Evolutionary conservation across 108 stramenopile species (phyloP), one percentile per base, ranked within the genome.

Genomic region (Pseudonitzschia pungens): DNA sequence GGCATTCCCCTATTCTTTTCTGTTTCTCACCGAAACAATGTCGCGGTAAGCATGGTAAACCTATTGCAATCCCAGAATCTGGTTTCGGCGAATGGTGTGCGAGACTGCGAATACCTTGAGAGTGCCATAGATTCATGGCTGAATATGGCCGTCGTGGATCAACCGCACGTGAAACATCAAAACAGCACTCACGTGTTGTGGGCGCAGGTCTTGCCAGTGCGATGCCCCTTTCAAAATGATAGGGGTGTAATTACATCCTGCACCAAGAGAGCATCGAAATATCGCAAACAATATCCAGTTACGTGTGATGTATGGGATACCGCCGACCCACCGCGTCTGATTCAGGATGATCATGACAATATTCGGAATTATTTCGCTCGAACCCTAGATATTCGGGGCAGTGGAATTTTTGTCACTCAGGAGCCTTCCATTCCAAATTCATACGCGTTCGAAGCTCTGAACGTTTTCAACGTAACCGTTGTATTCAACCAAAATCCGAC

Each of bases 171-270:
- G n/a, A 31, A 27, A 4, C 18, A 33, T 21, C 32, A 33, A 26
- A 57, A 44, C 40, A 33, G 44, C 32, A 22, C 22, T 4, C 79
- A 76, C 72, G 71, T 93, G 5, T 68, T 91, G 11, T 81, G 80
- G 76, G 84, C 89, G 20, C 79, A 83, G 31, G 54, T 93, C 29
- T 73, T 83, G 20, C 89, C 92, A 2, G 72, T 72, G 20, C 84
- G 88, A 18, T 91, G 92, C 55, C 76, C 73, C 31, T 89, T 79
- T 48, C 88, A 88, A 59, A 40, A 69, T 27, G 29, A 66, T 15
- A 75, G 71, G 26, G 81, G 85, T n/a, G 69, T 80, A 15, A 86
- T 82, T 16, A 86, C 81, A 4, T 48, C 68, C 12, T 86, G 85
- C 68, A 45, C 22, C 20, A 41, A 29, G 3, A 45, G 26, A 6